These are phyloP conservation scores for Acacia acuminata DNA, from an alignment of 306 rosid species.

Conservation along the genomic window DNA sequence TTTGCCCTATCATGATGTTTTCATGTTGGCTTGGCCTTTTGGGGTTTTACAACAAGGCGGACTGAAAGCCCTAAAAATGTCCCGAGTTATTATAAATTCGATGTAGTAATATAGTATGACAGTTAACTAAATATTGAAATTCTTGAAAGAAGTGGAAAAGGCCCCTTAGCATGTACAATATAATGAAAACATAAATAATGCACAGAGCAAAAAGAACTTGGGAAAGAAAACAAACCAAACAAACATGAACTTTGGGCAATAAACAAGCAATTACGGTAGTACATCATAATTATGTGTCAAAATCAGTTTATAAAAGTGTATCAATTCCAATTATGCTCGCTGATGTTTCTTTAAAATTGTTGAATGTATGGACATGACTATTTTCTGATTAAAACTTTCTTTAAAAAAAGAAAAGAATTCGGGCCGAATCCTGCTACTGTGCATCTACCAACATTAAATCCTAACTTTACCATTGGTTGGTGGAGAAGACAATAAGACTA, in stretches of 20 bases:
- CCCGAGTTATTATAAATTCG: not conserved
- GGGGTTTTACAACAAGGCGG: not conserved
- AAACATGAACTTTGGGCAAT: not conserved
- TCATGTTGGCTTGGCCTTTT: not conserved
- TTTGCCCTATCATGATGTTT: too few species aligned
- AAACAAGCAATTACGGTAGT: not conserved
- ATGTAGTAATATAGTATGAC: not conserved
- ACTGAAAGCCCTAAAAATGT: constrained; percentile 6
- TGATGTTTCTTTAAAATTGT: not conserved
- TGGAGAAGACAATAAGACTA: too few species aligned
- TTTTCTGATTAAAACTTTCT: not conserved
- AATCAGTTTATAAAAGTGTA: not conserved
- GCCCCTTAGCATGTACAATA: not conserved
- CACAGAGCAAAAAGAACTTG: constrained; percentile 1
- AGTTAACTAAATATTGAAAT: not conserved
- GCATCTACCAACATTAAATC: too few species aligned
- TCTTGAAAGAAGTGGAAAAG: constrained; percentile 15
- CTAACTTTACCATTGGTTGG: too few species aligned
- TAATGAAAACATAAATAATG: not conserved
- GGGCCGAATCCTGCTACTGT: accelerated
- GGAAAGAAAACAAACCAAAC: not conserved
- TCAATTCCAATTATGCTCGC: not conserved
- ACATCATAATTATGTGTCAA: not conserved
- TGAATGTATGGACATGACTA: not conserved
- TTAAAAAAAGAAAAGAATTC: too few species aligned